Base-by-base conservation (phyloP, 306 rosid species). In the Inga oerstediana region DNA sequence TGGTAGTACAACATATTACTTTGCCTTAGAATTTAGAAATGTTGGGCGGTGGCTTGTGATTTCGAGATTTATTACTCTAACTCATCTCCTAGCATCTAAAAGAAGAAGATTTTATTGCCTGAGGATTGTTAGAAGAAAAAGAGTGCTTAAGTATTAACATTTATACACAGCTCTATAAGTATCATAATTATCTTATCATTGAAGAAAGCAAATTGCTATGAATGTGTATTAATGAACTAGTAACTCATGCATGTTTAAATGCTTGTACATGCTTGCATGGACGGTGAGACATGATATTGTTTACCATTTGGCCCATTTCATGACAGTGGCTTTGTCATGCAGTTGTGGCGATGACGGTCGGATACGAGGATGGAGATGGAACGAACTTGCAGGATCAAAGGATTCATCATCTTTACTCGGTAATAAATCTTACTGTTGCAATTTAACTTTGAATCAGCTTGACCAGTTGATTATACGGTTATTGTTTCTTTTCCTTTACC, bases 291-390 rank as follows among this genome's bases (percentile, higher is more conserved):
- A 30, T 67, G 76, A 52, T 37, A 58, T 37, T 77, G 58, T 76
- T 75, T 37, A 68, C 48, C 72, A 74, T 56, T 79, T 70, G 79
- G 75, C 41, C 43, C 64, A 15, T 59, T 74, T 81, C 67, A 74
- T 77, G 76, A 76, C 48, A 34, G 48, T 77, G 68, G 70, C 75
- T 61, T 56, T 80, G 24, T 35, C 45, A 56, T 84, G 80, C 84
- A 93, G 98, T 75, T 93, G 99, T n/a, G 99, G 98, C 4, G 99
- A 95, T 77, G 99, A 96, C 81, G 99, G 98, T 35, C 90, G 91
- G 69, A 89, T 93, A 79, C 92, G 88, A 65, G 98, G 97, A 82
- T 95, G 98, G 99, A 92, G 85, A 78, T 93, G 98, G 98, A 90
- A 84, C 75, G 94, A 92, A 37, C 91, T 93, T 81, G 71, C 81